Conservation (phyloP, 257 asterid genomes). For the Fraxinus pennsylvanica region DNA sequence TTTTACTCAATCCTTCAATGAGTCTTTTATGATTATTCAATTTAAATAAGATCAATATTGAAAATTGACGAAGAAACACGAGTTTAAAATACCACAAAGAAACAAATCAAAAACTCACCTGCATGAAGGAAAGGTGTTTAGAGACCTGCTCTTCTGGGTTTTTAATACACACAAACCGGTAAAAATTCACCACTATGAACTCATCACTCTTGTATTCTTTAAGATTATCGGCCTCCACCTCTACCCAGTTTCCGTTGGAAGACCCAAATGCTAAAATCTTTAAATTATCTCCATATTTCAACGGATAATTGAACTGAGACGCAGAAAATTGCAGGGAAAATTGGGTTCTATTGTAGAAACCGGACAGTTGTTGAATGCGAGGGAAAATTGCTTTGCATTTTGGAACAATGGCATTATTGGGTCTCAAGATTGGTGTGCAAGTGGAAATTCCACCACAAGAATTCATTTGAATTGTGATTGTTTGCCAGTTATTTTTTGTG, state of each 20-base stretch:
- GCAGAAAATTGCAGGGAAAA: slow-evolving; percentile 21
- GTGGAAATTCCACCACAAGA: slow-evolving; percentile 28
- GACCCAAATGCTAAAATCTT: slow-evolving; percentile 41
- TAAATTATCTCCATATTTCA: slow-evolving; percentile 31
- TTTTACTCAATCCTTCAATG: too few species aligned
- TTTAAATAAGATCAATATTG: not conserved
- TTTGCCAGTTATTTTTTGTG: not conserved
- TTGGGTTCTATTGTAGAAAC: slow-evolving; percentile 29
- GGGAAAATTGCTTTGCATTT: slow-evolving; percentile 9
- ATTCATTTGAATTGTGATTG: slow-evolving; percentile 28
- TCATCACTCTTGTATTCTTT: slow-evolving; percentile 41
- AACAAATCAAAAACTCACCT: slow-evolving; percentile 42
- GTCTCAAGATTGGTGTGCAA: slow-evolving; percentile 29
- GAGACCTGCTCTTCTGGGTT: slow-evolving; percentile 70
- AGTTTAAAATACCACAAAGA: not conserved
- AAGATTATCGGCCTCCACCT: slow-evolving; percentile 34
- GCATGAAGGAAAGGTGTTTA: slow-evolving; percentile 79
- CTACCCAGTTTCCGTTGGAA: slow-evolving; percentile 40
- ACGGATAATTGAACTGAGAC: slow-evolving; percentile 20
- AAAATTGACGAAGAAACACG: not conserved
- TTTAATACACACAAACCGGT: slow-evolving; percentile 58
- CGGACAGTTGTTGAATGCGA: slow-evolving; percentile 17
- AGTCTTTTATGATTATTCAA: not conserved
- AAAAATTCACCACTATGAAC: slow-evolving; percentile 83
- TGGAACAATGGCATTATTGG: slow-evolving; percentile 22